Base-by-base conservation (phyloP, 495 filamentous ascomycete species). In the Aspergillus egyptiacus region DNA sequence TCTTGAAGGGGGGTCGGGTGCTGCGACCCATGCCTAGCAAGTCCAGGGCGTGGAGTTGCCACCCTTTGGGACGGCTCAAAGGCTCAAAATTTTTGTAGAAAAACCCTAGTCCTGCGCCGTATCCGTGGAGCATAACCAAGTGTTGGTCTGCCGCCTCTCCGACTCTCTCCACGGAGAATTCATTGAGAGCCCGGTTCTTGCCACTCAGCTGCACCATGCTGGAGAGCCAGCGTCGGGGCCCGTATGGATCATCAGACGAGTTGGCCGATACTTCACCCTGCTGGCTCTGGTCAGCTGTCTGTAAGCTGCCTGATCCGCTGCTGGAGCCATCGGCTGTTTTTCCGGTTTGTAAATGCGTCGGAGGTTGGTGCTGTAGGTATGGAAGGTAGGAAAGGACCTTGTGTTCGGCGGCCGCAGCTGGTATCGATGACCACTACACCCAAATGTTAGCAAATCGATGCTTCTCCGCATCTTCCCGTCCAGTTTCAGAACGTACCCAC, bases 1-100 rank as follows among this genome's bases (percentile, higher is more conserved):
- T 82, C 44, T 72, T 81, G 71, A 96, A 98, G 0, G 80, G 67
- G 10, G 94, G 94, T 19, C 93, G 77, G 25, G 79, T 83, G 53
- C 88, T 94, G 57, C 93, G 82, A 44, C 93, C 93, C 86, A 96
- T 96, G 45, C 93, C 93, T 17, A 96, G 75, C 69, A 96, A 76
- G 63, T 98, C 93, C 19, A 98, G 71, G 3, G 91, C 88, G 62
- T 88, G 96, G 15, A 98, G 66, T 60, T 86, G 89, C 91, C 91
- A 96, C 13, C 89, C 89, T 43, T 75, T 70, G 2, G 79, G 64
- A 9, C 89, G 81, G 46, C 79, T 89, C 31, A 98, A 67, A 5
- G 82, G 81, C 61, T 97, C 93, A 47, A 95, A 97, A 59, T 97
- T 97, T 65, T 90, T 88, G 71, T 97, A 98, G 72, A 95, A 98